Evolutionary conservation across 139 green algal species (phyloP).

Genomic region (Prasinococcaceae sp.): DNA sequence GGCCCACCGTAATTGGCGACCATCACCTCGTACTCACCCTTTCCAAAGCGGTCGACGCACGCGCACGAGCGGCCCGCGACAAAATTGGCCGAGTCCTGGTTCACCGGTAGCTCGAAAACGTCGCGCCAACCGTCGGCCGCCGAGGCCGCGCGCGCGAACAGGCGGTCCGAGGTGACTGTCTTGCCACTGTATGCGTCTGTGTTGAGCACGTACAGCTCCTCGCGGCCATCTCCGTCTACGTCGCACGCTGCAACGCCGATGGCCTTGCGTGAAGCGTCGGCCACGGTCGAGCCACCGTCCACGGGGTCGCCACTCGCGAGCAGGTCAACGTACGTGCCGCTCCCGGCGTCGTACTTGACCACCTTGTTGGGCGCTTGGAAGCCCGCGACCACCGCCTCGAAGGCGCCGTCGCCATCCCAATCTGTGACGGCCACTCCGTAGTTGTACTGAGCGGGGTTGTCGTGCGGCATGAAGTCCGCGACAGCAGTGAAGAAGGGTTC

Average conservation of each 20-base stretch:
- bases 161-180: constrained; percentile 6
- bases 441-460: constrained; percentile 1
- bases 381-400: constrained; percentile 3
- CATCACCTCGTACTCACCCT: constrained; percentile 18
- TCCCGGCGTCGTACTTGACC: neutral
- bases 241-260: constrained; percentile 16
- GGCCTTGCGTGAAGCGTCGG: too few species aligned
- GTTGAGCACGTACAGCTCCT: constrained; percentile 25
- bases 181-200: constrained; percentile 19
- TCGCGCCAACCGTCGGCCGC: neutral
- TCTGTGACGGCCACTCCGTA: constrained; percentile 5
- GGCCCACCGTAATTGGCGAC: constrained; percentile 21
- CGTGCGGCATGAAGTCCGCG: neutral
- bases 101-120: constrained; percentile 1
- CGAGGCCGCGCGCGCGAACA: neutral
- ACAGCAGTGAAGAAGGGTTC: neutral
- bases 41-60: constrained; percentile 11
- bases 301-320: too few species aligned
- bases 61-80: constrained; percentile 15
- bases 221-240: constrained; percentile 15
- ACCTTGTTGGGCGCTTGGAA: neutral
- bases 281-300: too few species aligned
- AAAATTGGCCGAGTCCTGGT: constrained; percentile 13
- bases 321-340: too few species aligned
- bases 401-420: neutral